Evolutionary conservation across 176 grass and related monocot genomes (phyloP).

Genomic region (Cocos nucifera): DNA sequence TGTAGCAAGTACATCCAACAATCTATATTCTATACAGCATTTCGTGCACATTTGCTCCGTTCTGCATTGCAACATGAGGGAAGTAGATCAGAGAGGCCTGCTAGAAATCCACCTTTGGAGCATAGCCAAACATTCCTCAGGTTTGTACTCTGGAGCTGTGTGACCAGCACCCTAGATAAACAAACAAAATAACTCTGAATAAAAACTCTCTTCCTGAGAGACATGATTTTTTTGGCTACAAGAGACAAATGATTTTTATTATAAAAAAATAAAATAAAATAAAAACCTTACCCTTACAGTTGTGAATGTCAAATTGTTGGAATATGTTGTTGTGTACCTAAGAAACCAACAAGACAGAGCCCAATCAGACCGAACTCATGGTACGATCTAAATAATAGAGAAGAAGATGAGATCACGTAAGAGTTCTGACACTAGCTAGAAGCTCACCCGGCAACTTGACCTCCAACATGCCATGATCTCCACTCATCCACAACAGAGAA

Average conservation of each 20-base stretch:
- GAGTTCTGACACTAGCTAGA: background rate
- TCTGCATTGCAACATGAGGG: no score
- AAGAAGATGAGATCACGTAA: background rate
- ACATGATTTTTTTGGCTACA: background rate
- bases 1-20: no score
- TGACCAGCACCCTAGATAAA: background rate
- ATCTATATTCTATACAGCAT: no score
- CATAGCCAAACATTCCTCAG: background rate
- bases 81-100: background rate
- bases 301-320: background rate
- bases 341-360: background rate
- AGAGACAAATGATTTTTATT: no score
- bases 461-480: background rate
- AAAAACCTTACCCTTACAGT: conserved; percentile 12
- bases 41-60: no score
- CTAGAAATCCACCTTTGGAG: background rate
- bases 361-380: background rate
- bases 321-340: conserved; percentile 1
- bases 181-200: background rate
- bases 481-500: background rate
- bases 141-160: background rate
- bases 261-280: no score
- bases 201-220: background rate
- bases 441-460: background rate
- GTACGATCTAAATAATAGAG: no score